Conservation (phyloP, 2,329 filamentous ascomycete genomes). For the Teratosphaeria gauchensis region DNA sequence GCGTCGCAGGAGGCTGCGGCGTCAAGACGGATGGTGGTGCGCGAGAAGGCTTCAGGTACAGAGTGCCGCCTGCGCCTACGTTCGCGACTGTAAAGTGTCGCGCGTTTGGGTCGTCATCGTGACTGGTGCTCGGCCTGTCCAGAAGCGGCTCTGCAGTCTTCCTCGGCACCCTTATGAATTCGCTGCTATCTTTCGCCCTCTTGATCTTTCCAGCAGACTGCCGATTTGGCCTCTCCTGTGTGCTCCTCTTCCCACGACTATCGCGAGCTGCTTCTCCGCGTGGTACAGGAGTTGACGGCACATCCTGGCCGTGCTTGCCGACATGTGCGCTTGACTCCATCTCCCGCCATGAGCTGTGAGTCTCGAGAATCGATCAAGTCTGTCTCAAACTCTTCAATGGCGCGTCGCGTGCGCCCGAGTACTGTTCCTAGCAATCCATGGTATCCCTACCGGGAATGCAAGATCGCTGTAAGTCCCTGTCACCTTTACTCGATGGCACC, state of each 20-base stretch:
- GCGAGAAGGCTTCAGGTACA: conserved; percentile 36
- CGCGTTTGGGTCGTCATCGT: conserved; percentile 14
- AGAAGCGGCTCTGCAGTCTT: conserved; percentile 7
- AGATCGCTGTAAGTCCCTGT: background rate
- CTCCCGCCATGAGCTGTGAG: conserved; percentile 12
- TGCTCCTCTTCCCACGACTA: conserved; percentile 3
- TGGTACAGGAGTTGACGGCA: conserved; percentile 2
- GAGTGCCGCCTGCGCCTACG: conserved; percentile 36
- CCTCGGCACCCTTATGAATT: conserved; percentile 11
- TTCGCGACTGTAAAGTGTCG: conserved; percentile 40
- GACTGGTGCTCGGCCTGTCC: conserved; percentile 5
- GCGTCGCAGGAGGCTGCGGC: conserved; percentile 18
- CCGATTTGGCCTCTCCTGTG: background rate
- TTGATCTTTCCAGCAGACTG: conserved; percentile 11
- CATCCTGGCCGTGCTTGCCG: conserved; percentile 16
- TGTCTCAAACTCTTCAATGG: background rate
- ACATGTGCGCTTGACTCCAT: conserved; percentile 17
- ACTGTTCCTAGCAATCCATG: background rate
- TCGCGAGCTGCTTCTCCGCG: conserved; percentile 6
- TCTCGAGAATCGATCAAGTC: background rate
- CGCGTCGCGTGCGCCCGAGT: background rate
- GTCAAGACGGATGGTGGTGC: conserved; percentile 10
- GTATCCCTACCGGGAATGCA: background rate
- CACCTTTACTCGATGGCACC: background rate
- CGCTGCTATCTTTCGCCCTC: conserved; percentile 13